These are phyloP conservation scores for Citrus reticulata DNA, from an alignment of 345 rosid species.

Conservation along the genomic window DNA sequence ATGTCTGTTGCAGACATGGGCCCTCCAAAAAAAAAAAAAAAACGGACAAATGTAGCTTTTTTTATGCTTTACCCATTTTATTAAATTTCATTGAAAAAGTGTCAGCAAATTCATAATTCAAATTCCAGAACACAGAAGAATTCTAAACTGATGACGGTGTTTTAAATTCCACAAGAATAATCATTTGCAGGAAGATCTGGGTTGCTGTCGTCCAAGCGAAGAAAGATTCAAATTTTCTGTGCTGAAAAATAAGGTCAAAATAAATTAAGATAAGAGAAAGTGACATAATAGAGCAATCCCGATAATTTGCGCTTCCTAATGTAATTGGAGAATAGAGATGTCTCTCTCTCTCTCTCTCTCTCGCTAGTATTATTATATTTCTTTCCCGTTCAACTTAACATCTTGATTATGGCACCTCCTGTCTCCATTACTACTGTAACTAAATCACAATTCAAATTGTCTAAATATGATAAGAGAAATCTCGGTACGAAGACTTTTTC, in stretches of 20 bases:
- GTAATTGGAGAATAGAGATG: background rate
- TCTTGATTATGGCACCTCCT: background rate
- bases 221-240: background rate
- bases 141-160: background rate
- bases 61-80: background rate
- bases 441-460: background rate
- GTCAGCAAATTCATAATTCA: background rate
- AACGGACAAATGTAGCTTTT: conserved; percentile 9
- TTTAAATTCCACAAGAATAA: conserved; percentile 14
- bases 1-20: no score
- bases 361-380: background rate
- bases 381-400: background rate
- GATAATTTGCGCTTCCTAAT: background rate
- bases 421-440: background rate
- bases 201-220: conserved; percentile 8
- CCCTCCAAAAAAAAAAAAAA: background rate
- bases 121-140: no score
- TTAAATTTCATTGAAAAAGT: background rate
- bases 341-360: background rate
- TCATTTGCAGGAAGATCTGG: background rate
- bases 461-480: background rate
- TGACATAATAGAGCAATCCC: background rate
- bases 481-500: background rate
- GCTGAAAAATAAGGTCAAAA: background rate
- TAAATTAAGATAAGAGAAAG: background rate